Percentiles rank a stretch among this genome's conserved stretches.
phyloP scores from a whole-genome alignment of 139 green algal genomes.

The Zygnema circumcarinatum region DNA sequence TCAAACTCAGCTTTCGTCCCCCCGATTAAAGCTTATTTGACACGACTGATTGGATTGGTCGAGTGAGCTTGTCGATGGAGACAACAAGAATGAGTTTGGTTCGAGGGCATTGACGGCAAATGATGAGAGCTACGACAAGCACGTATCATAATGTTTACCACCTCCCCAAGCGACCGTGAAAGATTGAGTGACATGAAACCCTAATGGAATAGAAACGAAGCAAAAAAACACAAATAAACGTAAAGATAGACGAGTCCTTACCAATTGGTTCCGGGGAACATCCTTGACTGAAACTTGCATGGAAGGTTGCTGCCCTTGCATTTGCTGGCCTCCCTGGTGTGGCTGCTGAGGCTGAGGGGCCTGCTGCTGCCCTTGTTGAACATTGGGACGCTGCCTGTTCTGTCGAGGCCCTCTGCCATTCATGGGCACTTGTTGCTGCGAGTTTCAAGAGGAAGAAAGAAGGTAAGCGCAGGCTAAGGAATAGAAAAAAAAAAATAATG shows the following conservation, averaged over 20 bases:
- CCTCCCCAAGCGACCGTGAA: too few relatives aligned
- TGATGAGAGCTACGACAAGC: too few relatives aligned
- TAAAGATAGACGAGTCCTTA: not conserved
- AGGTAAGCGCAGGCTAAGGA: not conserved
- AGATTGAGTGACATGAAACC: too few relatives aligned
- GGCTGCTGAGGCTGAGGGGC: conserved; percentile 19
- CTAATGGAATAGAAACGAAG: too few relatives aligned
- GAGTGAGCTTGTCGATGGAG: too few relatives aligned
- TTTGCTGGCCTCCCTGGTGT: not conserved
- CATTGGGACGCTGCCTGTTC: conserved; percentile 25
- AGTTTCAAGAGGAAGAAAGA: not conserved
- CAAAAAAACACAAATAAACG: too few relatives aligned
- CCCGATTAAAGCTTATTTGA: too few relatives aligned
- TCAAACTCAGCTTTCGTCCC: too few relatives aligned
- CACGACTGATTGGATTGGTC: too few relatives aligned
- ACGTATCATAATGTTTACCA: too few relatives aligned
- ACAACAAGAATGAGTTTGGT: too few relatives aligned
- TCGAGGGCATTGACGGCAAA: too few relatives aligned
- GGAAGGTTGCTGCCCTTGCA: not conserved
- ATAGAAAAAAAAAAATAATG: not conserved
- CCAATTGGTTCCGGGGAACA: not conserved
- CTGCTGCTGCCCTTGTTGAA: conserved; percentile 13
- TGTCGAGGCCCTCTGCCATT: conserved; percentile 18
- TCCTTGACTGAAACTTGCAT: conserved; percentile 2
- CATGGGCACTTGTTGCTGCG: not conserved